These are phyloP conservation scores for Capsicum rhomboideum DNA, from an alignment of 257 asterid genomes.

Conservation along the genomic window DNA sequence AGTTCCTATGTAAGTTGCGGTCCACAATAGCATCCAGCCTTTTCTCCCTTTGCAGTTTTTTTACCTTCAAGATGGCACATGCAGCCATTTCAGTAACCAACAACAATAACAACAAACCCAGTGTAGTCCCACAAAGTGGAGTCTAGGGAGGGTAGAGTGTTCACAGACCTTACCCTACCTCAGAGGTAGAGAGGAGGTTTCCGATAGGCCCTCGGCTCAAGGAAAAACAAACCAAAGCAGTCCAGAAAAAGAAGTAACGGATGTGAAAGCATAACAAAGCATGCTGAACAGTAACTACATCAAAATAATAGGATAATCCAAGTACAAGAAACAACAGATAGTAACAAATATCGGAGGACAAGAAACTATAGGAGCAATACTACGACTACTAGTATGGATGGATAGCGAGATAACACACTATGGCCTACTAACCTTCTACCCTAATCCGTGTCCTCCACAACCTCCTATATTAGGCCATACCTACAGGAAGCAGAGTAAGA, in stretches of 20 bases:
- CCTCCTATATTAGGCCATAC: neutral
- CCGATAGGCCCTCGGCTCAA: neutral
- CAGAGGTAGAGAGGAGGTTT: neutral
- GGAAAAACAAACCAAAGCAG: neutral
- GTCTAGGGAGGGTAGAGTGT: neutral
- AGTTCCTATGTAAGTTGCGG: slow-evolving; percentile 41
- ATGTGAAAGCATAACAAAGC: neutral
- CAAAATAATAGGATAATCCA: neutral
- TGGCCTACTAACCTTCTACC: neutral
- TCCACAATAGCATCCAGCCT: slow-evolving; percentile 72
- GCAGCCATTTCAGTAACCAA: neutral
- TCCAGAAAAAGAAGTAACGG: neutral
- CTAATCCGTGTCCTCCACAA: neutral
- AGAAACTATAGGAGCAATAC: neutral
- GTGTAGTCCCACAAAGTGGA: neutral
- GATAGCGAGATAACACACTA: neutral
- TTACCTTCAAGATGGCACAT: slow-evolving; percentile 37
- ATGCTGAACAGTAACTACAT: neutral
- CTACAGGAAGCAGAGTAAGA: neutral
- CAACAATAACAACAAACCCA: neutral
- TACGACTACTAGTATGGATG: neutral
- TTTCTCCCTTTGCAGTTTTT: slow-evolving; percentile 80
- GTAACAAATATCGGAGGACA: neutral
- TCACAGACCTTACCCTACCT: neutral
- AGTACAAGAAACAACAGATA: neutral